Percentiles rank a stretch among this genome's conserved stretches.
These are phyloP conservation scores for Hypoxylon fuscum DNA, from an alignment of 495 filamentous ascomycete species.

Conservation along the genomic window DNA sequence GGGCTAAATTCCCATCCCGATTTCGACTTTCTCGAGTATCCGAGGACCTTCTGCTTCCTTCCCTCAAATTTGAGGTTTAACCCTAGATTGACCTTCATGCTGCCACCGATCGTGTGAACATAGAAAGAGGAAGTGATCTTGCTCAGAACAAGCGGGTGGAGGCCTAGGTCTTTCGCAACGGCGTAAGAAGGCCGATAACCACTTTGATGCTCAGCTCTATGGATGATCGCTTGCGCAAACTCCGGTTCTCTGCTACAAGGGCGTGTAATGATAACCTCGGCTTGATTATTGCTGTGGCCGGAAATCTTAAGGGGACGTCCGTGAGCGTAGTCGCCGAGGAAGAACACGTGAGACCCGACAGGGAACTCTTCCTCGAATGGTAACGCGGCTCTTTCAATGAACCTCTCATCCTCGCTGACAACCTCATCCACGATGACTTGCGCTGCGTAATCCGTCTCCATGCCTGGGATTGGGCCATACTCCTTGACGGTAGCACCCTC, in stretches of 20 bases:
- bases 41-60: slow-evolving; percentile 93
- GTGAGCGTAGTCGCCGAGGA: slow-evolving; percentile 94
- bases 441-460: slow-evolving; percentile 90
- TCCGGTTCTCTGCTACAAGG: slow-evolving; percentile 76
- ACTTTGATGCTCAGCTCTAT: slow-evolving; percentile 68
- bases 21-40: slow-evolving; percentile 85
- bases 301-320: slow-evolving; percentile 86
- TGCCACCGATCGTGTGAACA: slow-evolving; percentile 76
- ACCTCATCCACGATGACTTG: slow-evolving; percentile 92
- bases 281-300: slow-evolving; percentile 75
- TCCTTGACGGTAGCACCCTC: slow-evolving; percentile 93
- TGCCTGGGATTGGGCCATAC: slow-evolving; percentile 85
- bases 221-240: slow-evolving; percentile 78
- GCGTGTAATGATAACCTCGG: slow-evolving; percentile 76
- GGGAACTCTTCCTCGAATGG: slow-evolving; percentile 95
- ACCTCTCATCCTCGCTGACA: slow-evolving; percentile 88
- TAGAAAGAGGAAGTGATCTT: slow-evolving; percentile 95
- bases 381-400: slow-evolving; percentile 85
- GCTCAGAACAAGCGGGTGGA: slow-evolving; percentile 88
- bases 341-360: slow-evolving; percentile 81
- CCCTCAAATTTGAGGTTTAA: slow-evolving; percentile 97
- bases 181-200: slow-evolving; percentile 87
- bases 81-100: slow-evolving; percentile 81
- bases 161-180: slow-evolving; percentile 79
- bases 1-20: slow-evolving; percentile 95